A percentile compares a stretch with the other conserved stretches of the same genome.
These are phyloP conservation scores for Apocynum venetum DNA, from an alignment of 257 asterid species.

Conservation along the genomic window DNA sequence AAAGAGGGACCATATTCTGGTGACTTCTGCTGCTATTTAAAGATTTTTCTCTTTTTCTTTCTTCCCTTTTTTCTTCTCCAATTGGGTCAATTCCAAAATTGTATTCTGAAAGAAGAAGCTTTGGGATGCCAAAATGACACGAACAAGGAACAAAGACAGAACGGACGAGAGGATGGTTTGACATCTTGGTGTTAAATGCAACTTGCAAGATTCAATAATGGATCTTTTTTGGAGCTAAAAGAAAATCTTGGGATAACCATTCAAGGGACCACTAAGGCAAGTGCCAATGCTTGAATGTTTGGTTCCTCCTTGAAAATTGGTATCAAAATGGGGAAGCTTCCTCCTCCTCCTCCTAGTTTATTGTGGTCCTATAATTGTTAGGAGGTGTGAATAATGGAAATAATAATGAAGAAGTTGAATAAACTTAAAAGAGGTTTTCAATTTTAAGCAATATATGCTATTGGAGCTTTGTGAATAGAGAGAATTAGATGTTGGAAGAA, in stretches of 20 bases:
- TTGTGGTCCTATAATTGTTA: neutral
- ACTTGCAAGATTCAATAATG: neutral
- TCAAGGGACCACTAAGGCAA: neutral
- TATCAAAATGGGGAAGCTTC: neutral
- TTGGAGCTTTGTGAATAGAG: too few relatives aligned
- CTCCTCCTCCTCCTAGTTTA: neutral
- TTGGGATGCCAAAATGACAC: conserved; percentile 13
- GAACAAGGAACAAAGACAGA: neutral
- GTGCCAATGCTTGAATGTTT: neutral
- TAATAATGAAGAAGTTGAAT: neutral
- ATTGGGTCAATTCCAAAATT: neutral
- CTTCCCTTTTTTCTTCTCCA: too few relatives aligned
- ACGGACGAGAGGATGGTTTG: neutral
- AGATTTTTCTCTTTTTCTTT: neutral
- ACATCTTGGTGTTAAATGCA: neutral
- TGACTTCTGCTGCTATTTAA: neutral
- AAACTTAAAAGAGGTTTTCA: too few relatives aligned
- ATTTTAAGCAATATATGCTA: too few relatives aligned
- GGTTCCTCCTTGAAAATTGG: neutral
- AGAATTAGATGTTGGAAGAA: too few relatives aligned
- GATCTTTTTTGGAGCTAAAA: too few relatives aligned
- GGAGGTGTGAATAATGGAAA: neutral
- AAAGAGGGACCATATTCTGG: conserved; percentile 8
- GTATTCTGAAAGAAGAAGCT: neutral
- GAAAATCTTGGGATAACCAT: too few relatives aligned